Conservation (phyloP, 805 yeast genomes). For the Wickerhamiella kurtzmanii region DNA sequence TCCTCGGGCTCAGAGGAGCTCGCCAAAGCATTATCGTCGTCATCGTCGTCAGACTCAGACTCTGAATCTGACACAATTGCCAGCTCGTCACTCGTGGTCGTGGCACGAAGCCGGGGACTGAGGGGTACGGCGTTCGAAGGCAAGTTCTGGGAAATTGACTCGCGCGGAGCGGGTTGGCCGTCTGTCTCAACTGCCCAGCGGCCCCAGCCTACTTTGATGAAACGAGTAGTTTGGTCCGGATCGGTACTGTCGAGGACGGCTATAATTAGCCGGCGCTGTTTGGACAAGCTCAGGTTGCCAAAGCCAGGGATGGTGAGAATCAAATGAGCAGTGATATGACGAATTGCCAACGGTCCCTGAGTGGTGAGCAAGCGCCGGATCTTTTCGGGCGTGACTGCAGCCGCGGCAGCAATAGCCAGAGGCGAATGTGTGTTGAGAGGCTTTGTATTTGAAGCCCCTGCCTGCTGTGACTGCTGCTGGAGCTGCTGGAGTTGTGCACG, state of each 20-base stretch:
- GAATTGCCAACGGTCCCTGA: slow-evolving; percentile 81
- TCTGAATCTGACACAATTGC: slow-evolving; percentile 10
- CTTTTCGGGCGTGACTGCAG: slow-evolving; percentile 67
- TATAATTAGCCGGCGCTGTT: slow-evolving; percentile 82
- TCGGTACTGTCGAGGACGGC: slow-evolving; percentile 72
- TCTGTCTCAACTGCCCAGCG: slow-evolving; percentile 73
- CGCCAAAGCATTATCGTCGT: slow-evolving; percentile 12
- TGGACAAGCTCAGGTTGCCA: slow-evolving; percentile 65
- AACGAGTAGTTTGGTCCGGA: slow-evolving; percentile 39
- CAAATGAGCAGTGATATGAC: slow-evolving; percentile 73
- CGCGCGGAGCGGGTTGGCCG: slow-evolving; percentile 39
- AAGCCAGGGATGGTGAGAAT: slow-evolving; percentile 65
- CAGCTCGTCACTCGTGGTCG: slow-evolving; percentile 8
- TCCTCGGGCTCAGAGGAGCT: slow-evolving; percentile 6
- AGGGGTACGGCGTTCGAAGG: slow-evolving; percentile 23
- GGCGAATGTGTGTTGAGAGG: slow-evolving; percentile 58
- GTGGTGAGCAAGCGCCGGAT: slow-evolving; percentile 52
- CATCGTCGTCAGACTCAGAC: slow-evolving; percentile 18
- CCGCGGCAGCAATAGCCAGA: slow-evolving; percentile 76
- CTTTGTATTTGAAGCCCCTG: slow-evolving; percentile 7
- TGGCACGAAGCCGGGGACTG: slow-evolving; percentile 22
- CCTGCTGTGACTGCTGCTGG: not conserved
- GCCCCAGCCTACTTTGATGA: slow-evolving; percentile 96
- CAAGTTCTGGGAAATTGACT: slow-evolving; percentile 18
- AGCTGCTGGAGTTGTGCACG: not conserved